A percentile compares a stretch with the other conserved stretches of the same genome.
Conservation (phyloP, 2,329 filamentous ascomycete species). For the Colletotrichum filicis region DNA sequence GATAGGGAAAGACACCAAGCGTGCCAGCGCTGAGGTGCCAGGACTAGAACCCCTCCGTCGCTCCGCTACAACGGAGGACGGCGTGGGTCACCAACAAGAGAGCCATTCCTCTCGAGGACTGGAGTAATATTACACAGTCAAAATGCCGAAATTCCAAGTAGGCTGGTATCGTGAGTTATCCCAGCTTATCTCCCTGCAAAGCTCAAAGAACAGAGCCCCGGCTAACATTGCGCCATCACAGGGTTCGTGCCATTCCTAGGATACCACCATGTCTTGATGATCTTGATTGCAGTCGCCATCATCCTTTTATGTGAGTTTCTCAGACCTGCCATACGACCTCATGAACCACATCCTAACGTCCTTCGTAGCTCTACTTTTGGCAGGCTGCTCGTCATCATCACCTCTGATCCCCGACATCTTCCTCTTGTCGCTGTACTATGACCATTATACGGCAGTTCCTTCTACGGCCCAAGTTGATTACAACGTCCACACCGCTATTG, state of each 20-base stretch:
- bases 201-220: background rate
- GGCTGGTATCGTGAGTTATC: conserved; percentile 61
- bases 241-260: conserved; percentile 76
- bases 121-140: conserved; percentile 30
- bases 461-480: conserved; percentile 92
- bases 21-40: conserved; percentile 35
- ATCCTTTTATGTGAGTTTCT: conserved; percentile 87
- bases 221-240: conserved; percentile 41
- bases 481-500: conserved; percentile 84
- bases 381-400: conserved; percentile 96
- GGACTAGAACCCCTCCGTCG: conserved; percentile 35
- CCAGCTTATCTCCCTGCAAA: background rate
- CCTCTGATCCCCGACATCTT: conserved; percentile 96
- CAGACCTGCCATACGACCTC: background rate
- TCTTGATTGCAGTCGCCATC: conserved; percentile 91
- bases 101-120: conserved; percentile 29
- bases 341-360: background rate
- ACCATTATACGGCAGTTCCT: conserved; percentile 84
- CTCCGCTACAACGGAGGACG: conserved; percentile 37
- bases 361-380: conserved; percentile 83
- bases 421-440: conserved; percentile 97
- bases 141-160: conserved; percentile 53
- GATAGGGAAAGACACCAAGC: conserved; percentile 30
- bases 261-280: conserved; percentile 93
- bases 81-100: conserved; percentile 26